These are phyloP conservation scores for Rhipidocladum racemiflorum DNA, from an alignment of 176 grass and related monocot species.

Conservation along the genomic window DNA sequence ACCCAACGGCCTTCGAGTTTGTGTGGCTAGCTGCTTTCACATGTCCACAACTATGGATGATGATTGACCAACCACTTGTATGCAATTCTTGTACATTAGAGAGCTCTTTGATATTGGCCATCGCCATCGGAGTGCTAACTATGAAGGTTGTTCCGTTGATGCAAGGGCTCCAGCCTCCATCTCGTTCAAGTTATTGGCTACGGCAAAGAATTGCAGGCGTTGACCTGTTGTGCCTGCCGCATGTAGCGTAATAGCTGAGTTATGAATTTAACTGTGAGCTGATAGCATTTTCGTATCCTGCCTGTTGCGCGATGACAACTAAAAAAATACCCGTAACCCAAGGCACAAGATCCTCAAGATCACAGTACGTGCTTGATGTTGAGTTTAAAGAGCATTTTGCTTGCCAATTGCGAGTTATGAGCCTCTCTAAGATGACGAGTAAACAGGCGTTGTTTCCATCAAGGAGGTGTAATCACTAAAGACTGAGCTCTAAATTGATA, in stretches of 20 bases:
- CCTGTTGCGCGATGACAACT: not conserved
- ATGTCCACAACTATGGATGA: constrained; percentile 25
- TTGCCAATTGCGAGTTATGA: not conserved
- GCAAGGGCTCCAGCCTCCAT: not conserved
- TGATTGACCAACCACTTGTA: constrained; percentile 37
- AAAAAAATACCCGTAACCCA: not conserved
- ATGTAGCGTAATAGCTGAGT: not conserved
- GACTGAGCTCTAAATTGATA: not conserved
- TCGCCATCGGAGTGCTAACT: not conserved
- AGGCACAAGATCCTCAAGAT: not conserved
- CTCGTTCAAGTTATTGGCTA: not conserved
- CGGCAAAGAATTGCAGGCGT: not conserved
- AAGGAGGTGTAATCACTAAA: not conserved
- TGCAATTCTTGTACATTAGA: constrained; percentile 48
- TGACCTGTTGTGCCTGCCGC: not conserved
- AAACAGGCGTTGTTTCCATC: not conserved
- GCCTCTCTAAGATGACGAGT: not conserved
- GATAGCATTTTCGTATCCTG: not conserved
- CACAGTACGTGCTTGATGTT: not conserved
- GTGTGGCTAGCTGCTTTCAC: constrained; percentile 35
- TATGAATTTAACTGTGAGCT: not conserved
- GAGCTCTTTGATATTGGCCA: constrained; percentile 21
- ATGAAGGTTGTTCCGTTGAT: not conserved
- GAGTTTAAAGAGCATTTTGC: not conserved
- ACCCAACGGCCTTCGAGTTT: constrained; percentile 33